Evolutionary conservation across 768 basidiomycete species (phyloP).

Genomic region (Sarcodon aspratus): DNA sequence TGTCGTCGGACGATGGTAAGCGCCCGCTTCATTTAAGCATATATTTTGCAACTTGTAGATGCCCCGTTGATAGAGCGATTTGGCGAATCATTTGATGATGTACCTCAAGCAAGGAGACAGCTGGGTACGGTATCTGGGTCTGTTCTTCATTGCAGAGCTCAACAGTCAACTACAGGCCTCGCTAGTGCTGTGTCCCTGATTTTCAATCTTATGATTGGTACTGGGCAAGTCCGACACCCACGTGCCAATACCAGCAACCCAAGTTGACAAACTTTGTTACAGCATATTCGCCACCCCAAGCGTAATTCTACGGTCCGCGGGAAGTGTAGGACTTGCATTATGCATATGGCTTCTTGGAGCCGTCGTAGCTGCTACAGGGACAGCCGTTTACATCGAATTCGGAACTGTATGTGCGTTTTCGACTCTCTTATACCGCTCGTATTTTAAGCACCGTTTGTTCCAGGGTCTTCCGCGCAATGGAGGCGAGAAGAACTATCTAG

Average conservation of each 20-base stretch:
- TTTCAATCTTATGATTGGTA: slow-evolving; percentile 68
- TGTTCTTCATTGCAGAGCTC: neutral
- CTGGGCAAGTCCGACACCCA: slow-evolving; percentile 37
- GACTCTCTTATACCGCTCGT: neutral
- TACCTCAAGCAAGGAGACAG: slow-evolving; percentile 35
- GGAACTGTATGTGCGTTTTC: slow-evolving; percentile 39
- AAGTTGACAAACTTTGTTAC: slow-evolving; percentile 1
- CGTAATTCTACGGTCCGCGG: slow-evolving; percentile 50
- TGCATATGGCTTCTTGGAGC: slow-evolving; percentile 66
- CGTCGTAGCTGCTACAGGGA: slow-evolving; percentile 51
- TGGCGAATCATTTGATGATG: slow-evolving; percentile 24
- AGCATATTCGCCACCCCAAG: slow-evolving; percentile 68
- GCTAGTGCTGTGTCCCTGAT: slow-evolving; percentile 44
- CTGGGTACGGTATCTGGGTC: slow-evolving; percentile 27
- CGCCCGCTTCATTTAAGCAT: too few species aligned
- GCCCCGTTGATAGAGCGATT: too few species aligned
- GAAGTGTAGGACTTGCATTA: slow-evolving; percentile 59
- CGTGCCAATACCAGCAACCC: neutral
- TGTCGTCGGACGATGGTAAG: too few species aligned
- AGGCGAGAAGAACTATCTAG: slow-evolving; percentile 69
- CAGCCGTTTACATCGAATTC: slow-evolving; percentile 61
- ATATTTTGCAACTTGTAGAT: too few species aligned
- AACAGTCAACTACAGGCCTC: slow-evolving; percentile 1
- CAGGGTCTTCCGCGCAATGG: slow-evolving; percentile 62
- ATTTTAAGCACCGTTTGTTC: neutral